Base-by-base conservation (phyloP, 768 basidiomycete genomes). In the Favolaschia claudopus region DNA sequence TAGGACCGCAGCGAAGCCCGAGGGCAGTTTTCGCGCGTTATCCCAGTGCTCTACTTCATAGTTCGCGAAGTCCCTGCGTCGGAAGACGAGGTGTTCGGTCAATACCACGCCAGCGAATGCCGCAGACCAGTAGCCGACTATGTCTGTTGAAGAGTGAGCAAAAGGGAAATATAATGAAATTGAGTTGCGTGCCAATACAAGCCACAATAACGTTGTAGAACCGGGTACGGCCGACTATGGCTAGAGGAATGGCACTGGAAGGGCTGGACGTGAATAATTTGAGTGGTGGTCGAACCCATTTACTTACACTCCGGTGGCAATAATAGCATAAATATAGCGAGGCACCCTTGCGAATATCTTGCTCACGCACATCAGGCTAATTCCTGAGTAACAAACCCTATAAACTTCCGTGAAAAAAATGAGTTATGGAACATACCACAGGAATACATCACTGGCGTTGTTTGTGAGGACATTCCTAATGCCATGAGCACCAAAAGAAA, bases 371-470 rank as follows among this genome's bases (percentile, higher is more conserved):
- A 92, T 91, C 67, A 90, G 81, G 65, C 82, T 86, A 53, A 88
- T 82, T 4, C 77, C 78, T 81, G 62, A 12, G 19, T 17, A 36
- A 40, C 22, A 49, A 29, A 22, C 33, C 13, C 29, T 19, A n/a
- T 10, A 39, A 28, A 27, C 24, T n/a, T 28, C 20, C n/a, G n/a
- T 27, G 5, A 50, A 22, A 51, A 39, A 7, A 12, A 31, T 24
- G 36, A 45, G 9, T 17, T 17, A 32, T 15, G 24, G 25, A 34
- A 52, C 64, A 4, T 29, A 67, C 70, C 84, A 63, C 88, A 87
- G 5, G 87, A 89, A 70, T 95, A 95, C 69, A 93, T 87, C 5
- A 89, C 90, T 2, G 88, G 86, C 1, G 90, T 89, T 60, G 86
- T 88, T 65, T 92, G 89, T 5, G 84, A 88, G 1, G 87, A 84